Evolutionary conservation across 73 alveolate species (phyloP).

Genomic region (Paramecium caudatum): DNA sequence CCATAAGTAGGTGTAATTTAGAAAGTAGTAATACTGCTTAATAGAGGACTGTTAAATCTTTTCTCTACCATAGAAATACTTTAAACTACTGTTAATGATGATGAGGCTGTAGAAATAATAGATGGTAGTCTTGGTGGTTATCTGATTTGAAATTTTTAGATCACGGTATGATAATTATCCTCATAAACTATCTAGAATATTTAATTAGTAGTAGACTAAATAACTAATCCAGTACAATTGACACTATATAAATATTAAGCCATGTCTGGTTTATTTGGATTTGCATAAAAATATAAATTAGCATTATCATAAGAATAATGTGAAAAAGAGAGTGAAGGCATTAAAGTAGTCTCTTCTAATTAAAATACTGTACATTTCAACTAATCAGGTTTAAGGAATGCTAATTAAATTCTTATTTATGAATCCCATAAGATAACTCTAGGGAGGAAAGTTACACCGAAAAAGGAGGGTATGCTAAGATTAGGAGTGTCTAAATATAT

Average conservation of each 20-base stretch:
- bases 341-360: not conserved
- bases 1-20: slow-evolving; percentile 8
- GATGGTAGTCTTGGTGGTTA: slow-evolving; percentile 21
- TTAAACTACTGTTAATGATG: not conserved
- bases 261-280: not conserved
- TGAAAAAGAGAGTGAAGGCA: slow-evolving; percentile 26
- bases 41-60: slow-evolving; percentile 23
- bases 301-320: not conserved
- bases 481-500: slow-evolving; percentile 45
- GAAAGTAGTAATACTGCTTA: not conserved
- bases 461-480: slow-evolving; percentile 6
- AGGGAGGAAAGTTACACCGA: slow-evolving; percentile 33
- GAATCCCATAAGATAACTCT: slow-evolving; percentile 16
- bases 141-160: not conserved
- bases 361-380: slow-evolving; percentile 13
- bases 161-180: slow-evolving; percentile 13
- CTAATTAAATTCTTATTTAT: slow-evolving; percentile 31
- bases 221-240: slow-evolving; percentile 34
- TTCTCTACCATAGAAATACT: not conserved
- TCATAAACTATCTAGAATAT: not conserved
- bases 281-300: slow-evolving; percentile 14
- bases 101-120: not conserved
- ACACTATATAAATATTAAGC: not conserved
- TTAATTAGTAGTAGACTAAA: not conserved
- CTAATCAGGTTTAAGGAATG: not conserved